Percentiles rank a stretch among this genome's conserved stretches.
Conservation (phyloP, 208 protist species). For the Endotrypanum monterogeii region DNA sequence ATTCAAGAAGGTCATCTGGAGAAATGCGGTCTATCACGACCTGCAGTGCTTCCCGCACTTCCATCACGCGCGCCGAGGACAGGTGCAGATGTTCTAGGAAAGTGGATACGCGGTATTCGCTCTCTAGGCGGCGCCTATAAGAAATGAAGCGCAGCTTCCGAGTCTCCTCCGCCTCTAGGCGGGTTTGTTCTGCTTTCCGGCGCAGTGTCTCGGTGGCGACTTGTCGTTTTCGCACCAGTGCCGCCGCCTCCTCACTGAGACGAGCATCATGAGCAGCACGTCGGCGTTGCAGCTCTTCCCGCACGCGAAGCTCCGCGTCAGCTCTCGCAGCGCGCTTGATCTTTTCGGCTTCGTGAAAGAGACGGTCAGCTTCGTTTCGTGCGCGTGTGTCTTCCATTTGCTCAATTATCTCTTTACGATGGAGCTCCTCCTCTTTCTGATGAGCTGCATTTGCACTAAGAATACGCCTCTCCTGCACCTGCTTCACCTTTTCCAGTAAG, state of each 20-base stretch:
- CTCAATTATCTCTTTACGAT: conserved; percentile 5
- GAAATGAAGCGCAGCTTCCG: conserved; percentile 26
- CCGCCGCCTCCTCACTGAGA: conserved; percentile 16
- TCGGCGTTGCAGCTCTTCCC: conserved; percentile 33
- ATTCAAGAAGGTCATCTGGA: conserved; percentile 80
- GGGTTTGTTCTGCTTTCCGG: conserved; percentile 23
- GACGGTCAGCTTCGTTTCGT: conserved; percentile 12
- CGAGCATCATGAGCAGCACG: conserved; percentile 16
- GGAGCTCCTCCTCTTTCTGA: conserved; percentile 1
- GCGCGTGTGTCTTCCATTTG: conserved; percentile 10
- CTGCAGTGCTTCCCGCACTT: conserved; percentile 35
- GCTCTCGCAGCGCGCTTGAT: conserved; percentile 6
- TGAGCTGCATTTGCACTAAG: background rate
- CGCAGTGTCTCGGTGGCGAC: conserved; percentile 31
- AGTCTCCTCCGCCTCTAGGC: conserved; percentile 26
- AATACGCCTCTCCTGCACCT: conserved; percentile 3
- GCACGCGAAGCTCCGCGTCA: conserved; percentile 23
- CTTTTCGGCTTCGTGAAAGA: conserved; percentile 3
- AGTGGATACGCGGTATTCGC: conserved; percentile 41
- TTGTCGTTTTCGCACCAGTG: conserved; percentile 31
- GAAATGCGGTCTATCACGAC: conserved; percentile 46
- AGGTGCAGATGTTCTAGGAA: conserved; percentile 73
- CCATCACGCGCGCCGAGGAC: conserved; percentile 47
- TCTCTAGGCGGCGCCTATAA: conserved; percentile 39
- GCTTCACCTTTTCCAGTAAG: conserved; percentile 1